phyloP scores from a whole-genome alignment of 345 rosid genomes.

The Aquilaria malaccensis region DNA sequence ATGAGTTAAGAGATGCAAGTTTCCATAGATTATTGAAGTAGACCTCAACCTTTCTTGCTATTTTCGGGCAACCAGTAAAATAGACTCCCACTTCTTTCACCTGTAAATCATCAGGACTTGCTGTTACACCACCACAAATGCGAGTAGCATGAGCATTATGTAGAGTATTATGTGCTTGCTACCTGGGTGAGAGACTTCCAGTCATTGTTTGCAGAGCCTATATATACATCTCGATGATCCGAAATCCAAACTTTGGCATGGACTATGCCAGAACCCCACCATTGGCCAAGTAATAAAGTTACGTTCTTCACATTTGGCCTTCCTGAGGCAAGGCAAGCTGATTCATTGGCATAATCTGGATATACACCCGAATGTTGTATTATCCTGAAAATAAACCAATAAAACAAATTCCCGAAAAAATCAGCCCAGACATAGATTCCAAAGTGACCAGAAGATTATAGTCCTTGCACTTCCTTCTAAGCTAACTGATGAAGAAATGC shows the following conservation, averaged over 20 bases:
- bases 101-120: slow-evolving; percentile 25
- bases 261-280: slow-evolving; percentile 89
- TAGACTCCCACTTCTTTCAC: slow-evolving; percentile 86
- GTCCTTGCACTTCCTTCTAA: no score
- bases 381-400: slow-evolving; percentile 29
- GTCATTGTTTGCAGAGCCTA: slow-evolving; percentile 89
- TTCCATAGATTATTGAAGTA: slow-evolving; percentile 66
- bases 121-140: background rate
- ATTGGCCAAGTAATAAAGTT: slow-evolving; percentile 51
- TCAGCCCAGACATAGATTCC: no score
- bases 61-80: slow-evolving; percentile 57
- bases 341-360: slow-evolving; percentile 65
- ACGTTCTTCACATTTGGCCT: slow-evolving; percentile 61
- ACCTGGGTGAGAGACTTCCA: slow-evolving; percentile 98
- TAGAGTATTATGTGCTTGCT: background rate
- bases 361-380: slow-evolving; percentile 73
- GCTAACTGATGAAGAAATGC: background rate
- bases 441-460: background rate
- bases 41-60: slow-evolving; percentile 42
- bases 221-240: slow-evolving; percentile 59
- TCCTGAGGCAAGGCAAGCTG: slow-evolving; percentile 58
- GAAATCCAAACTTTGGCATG: slow-evolving; percentile 94
- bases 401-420: no score
- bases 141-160: background rate
- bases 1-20: slow-evolving; percentile 52